Evolutionary conservation across 2,329 filamentous ascomycete genomes (phyloP).

Genomic region (Claviceps purpurea): DNA sequence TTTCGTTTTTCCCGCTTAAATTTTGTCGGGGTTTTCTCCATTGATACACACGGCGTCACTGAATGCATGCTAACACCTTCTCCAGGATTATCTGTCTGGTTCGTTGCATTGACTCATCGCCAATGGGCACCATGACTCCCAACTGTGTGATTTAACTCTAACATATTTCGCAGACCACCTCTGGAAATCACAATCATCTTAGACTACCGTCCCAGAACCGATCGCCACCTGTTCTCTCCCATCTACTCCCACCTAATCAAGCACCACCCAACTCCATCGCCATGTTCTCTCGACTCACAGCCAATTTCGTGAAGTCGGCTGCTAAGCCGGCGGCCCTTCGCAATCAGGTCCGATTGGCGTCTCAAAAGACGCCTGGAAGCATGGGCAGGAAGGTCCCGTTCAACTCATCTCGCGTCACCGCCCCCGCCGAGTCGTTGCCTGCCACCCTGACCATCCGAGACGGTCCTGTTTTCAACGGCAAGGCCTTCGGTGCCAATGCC

Average conservation of each 20-base stretch:
- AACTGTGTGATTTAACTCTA: constrained; percentile 13
- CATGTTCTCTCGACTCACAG: constrained; percentile 48
- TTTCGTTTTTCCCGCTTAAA: not conserved
- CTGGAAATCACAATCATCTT: constrained; percentile 26
- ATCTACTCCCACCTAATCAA: not conserved
- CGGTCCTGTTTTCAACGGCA: constrained; percentile 91
- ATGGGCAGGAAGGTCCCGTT: constrained; percentile 55
- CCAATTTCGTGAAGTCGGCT: constrained; percentile 39
- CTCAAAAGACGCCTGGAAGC: constrained; percentile 40
- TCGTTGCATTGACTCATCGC: constrained; percentile 29
- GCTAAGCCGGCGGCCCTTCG: constrained; percentile 29
- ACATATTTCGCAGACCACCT: constrained; percentile 22
- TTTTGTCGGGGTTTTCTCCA: not conserved
- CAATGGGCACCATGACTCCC: constrained; percentile 9
- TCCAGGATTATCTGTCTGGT: constrained; percentile 66
- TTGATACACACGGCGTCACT: not conserved
- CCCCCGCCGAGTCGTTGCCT: constrained; percentile 42
- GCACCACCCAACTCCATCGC: constrained; percentile 13
- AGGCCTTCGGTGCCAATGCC: constrained; percentile 88
- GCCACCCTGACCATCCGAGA: constrained; percentile 95
- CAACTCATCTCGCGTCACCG: constrained; percentile 41
- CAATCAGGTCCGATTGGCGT: constrained; percentile 24
- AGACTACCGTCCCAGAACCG: constrained; percentile 5
- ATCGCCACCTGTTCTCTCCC: not conserved
- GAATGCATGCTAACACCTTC: constrained; percentile 26